Evolutionary conservation across 768 basidiomycete species (phyloP), one percentile per base, ranked within the genome.

Genomic region (Boletus sp.): DNA sequence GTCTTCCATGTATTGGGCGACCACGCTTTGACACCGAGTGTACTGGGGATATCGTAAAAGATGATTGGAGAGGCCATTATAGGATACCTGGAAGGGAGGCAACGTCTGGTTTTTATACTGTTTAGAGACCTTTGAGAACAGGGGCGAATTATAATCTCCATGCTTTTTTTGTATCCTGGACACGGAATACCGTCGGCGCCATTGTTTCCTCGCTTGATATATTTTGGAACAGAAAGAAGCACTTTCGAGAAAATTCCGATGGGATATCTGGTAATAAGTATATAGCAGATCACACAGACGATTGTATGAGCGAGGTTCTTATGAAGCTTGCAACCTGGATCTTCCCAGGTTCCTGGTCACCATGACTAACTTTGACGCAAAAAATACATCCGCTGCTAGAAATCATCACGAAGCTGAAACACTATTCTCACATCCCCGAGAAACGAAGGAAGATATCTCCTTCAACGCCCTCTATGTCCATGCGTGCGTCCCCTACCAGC

Each of bases 401-500:
- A 49, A 45, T 36, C 45, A 49, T 53, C 24, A 41, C 4, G 33
- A 18, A 32, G n/a, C 35, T 10, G 36, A 44, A 50, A 48, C 10
- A 14, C 36, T 56, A 58, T 58, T 56, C 62, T 52, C 57, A 58
- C 35, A 64, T 36, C 37, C 33, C 46, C 47, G 46, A 33, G 40
- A 48, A 30, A 48, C 20, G 3, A 32, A 14, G 32, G 20, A 36
- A 17, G 29, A 44, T n/a, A 30, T 45, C 10, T 12, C 52, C 24
- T 54, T 67, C 59, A 67, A 53, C 39, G 6, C 20, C 59, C 58
- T 36, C 60, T 45, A n/a, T 49, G 53, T 32, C 75, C 71, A 49
- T 59, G 64, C n/a, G 56, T 51, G 40, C 69, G 56, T 50, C 84
- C 82, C 54, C 85, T 73, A 24, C 84, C 86, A 44, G 86, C 80